phyloP scores from a whole-genome alignment of 805 yeast genomes.

The Yamadazyma olivae region DNA sequence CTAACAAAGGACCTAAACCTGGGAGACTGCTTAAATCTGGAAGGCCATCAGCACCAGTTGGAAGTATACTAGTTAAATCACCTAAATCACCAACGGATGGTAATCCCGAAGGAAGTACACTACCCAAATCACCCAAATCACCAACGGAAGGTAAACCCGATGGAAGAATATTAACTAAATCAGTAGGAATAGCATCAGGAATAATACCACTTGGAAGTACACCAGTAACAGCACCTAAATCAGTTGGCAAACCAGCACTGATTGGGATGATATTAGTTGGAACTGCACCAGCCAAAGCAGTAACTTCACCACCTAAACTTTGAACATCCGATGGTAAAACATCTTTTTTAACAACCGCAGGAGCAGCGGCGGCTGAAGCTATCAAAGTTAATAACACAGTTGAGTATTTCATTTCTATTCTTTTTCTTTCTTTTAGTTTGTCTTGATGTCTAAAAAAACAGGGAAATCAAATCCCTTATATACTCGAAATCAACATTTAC shows the following conservation, averaged over 20 bases:
- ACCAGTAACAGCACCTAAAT: too few species aligned
- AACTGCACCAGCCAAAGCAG: slow-evolving; percentile 8
- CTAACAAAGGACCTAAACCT: not conserved
- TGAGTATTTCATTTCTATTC: slow-evolving; percentile 10
- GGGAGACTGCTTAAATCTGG: not conserved
- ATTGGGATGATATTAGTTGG: slow-evolving; percentile 9
- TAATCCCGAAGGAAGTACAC: slow-evolving; percentile 5
- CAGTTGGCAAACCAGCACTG: too few species aligned
- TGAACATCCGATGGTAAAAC: too few species aligned
- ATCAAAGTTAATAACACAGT: too few species aligned
- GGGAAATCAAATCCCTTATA: too few species aligned
- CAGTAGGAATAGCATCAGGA: not conserved
- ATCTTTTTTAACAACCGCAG: slow-evolving; percentile 3
- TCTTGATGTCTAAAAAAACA: not conserved
- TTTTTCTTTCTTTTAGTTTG: not conserved
- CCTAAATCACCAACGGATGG: too few species aligned
- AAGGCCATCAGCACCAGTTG: slow-evolving; percentile 3
- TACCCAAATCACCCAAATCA: too few species aligned
- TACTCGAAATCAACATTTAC: too few species aligned
- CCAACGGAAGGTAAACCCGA: slow-evolving; percentile 4
- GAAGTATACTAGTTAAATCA: not conserved
- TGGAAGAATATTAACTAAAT: too few species aligned
- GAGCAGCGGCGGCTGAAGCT: slow-evolving; percentile 6
- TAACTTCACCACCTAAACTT: too few species aligned
- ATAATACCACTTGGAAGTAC: not conserved